These are phyloP conservation scores for Carex myosuroides DNA, from an alignment of 176 grass and related monocot species.

Conservation along the genomic window DNA sequence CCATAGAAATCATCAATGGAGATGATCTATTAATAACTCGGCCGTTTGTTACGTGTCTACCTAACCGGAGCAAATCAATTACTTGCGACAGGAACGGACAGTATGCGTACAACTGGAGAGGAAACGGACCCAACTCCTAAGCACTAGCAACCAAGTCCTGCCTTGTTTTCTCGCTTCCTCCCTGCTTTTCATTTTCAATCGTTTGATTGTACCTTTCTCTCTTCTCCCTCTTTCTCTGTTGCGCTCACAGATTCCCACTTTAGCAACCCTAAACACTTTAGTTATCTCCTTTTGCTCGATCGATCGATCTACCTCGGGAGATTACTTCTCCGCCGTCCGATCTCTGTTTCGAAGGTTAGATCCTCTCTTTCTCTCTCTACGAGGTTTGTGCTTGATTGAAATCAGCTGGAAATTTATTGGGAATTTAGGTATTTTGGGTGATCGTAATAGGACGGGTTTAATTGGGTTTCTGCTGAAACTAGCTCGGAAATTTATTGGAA, in stretches of 20 bases:
- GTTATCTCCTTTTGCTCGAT: background rate
- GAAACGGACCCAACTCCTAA: background rate
- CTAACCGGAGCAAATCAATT: background rate
- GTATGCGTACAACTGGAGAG: background rate
- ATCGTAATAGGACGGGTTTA: background rate
- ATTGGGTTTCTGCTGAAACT: constrained; percentile 1
- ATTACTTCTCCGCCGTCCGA: background rate
- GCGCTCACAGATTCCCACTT: background rate
- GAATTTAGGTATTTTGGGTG: background rate
- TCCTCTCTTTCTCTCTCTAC: constrained; percentile 6
- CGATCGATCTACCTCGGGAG: constrained; percentile 7
- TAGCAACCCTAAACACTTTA: constrained; percentile 13
- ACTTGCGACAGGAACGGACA: background rate
- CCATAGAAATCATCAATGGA: background rate
- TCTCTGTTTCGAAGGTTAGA: constrained; percentile 24
- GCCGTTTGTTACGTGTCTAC: background rate
- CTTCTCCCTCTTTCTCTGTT: background rate
- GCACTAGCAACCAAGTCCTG: background rate
- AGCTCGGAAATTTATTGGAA: background rate
- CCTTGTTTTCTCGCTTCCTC: background rate
- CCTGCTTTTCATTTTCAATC: background rate
- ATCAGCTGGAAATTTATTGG: constrained; percentile 6
- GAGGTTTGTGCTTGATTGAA: background rate
- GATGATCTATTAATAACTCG: background rate
- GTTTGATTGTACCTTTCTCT: constrained; percentile 4